phyloP scores from a whole-genome alignment of 371 early-diverging fungal genomes.

The Lichtheimia corymbifera region DNA sequence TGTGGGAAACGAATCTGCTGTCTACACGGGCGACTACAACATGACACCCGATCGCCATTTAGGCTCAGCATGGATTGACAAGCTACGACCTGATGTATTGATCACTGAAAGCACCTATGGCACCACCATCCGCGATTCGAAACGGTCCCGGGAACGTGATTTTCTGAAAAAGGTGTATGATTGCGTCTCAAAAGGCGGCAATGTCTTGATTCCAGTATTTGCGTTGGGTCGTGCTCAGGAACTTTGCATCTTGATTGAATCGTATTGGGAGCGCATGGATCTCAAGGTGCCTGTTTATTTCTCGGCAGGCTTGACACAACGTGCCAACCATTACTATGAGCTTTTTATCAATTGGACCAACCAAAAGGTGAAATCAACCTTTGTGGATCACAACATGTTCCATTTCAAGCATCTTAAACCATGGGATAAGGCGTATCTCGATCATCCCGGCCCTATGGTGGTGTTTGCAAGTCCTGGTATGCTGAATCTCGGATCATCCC shows the following conservation, averaged over 20 bases:
- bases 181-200: conserved; percentile 86
- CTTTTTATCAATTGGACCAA: conserved; percentile 96
- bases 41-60: conserved; percentile 97
- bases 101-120: conserved; percentile 98
- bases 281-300: conserved; percentile 90
- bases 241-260: conserved; percentile 91
- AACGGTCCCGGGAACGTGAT: conserved; percentile 88
- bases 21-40: conserved; percentile 98
- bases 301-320: conserved; percentile 91
- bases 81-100: conserved; percentile 84
- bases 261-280: conserved; percentile 94
- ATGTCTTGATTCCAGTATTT: conserved; percentile 95
- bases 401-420: conserved; percentile 92
- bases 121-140: conserved; percentile 93
- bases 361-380: conserved; percentile 86
- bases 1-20: conserved; percentile 79
- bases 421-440: conserved; percentile 72
- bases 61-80: conserved; percentile 93
- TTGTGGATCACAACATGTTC: conserved; percentile 88
- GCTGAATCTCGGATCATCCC: conserved; percentile 84
- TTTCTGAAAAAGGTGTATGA: conserved; percentile 91
- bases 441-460: conserved; percentile 86
- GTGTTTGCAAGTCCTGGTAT: conserved; percentile 96
- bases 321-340: conserved; percentile 93
- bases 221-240: conserved; percentile 97